These are phyloP conservation scores for Lavandula angustifolia DNA, from an alignment of 257 asterid genomes.

Conservation along the genomic window DNA sequence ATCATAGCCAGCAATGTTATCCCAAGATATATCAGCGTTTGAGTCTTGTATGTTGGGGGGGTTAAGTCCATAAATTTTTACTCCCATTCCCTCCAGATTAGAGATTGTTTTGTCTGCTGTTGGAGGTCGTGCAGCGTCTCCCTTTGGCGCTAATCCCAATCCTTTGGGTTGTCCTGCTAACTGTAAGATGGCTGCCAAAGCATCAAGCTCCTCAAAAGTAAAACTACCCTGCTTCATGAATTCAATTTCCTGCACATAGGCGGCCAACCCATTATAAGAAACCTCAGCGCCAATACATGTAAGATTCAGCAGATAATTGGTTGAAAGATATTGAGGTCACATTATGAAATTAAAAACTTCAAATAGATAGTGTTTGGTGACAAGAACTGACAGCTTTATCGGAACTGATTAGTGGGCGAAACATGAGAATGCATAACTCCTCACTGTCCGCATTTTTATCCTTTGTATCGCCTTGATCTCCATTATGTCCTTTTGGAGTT, in stretches of 20 bases:
- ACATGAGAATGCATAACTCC: conserved; percentile 74
- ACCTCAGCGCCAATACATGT: conserved; percentile 6
- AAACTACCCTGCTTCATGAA: conserved; percentile 81
- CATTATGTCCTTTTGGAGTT: conserved; percentile 41
- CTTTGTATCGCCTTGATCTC: conserved; percentile 41
- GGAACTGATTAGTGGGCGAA: conserved; percentile 79
- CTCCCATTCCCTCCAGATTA: conserved; percentile 82
- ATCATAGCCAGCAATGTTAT: conserved; percentile 88
- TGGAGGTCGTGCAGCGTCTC: conserved; percentile 43
- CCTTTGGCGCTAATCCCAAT: conserved; percentile 44
- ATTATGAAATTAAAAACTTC: conserved; percentile 14
- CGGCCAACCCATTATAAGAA: conserved; percentile 25
- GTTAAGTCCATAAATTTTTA: conserved; percentile 72
- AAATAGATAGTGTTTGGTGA: conserved; percentile 22
- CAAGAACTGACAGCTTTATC: conserved; percentile 75
- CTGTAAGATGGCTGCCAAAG: conserved; percentile 65
- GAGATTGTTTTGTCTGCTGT: conserved; percentile 59
- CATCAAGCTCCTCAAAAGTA: conserved; percentile 82
- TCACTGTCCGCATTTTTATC: conserved; percentile 45
- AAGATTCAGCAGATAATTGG: background rate
- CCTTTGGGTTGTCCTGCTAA: conserved; percentile 63
- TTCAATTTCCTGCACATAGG: conserved; percentile 71
- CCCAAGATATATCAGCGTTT: conserved; percentile 76
- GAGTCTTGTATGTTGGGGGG: conserved; percentile 46
- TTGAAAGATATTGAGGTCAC: conserved; percentile 1